Conservation (phyloP, 2,329 filamentous ascomycete genomes). For the Aspergillus luchuensis region DNA sequence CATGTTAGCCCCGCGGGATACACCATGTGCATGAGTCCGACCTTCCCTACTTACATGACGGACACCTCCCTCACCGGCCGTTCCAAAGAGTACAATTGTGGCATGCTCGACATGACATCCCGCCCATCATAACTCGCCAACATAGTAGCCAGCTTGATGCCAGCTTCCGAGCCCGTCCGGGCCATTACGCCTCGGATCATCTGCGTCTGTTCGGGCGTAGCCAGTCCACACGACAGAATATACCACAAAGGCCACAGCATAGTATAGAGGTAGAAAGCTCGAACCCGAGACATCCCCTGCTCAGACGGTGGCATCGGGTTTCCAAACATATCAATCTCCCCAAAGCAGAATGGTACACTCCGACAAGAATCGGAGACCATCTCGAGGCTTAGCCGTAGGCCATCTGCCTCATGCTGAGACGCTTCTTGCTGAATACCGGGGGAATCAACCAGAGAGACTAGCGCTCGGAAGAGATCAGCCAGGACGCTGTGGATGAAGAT, state of each 20-base stretch:
- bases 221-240: conserved; percentile 35
- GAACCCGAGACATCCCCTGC: conserved; percentile 24
- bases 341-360: conserved; percentile 38
- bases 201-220: conserved; percentile 32
- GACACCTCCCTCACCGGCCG: neutral
- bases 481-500: conserved; percentile 37
- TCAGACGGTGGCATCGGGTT: conserved; percentile 23
- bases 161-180: conserved; percentile 34
- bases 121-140: conserved; percentile 23
- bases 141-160: conserved; percentile 38
- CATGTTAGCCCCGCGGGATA: too few relatives aligned
- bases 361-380: conserved; percentile 39
- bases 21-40: neutral
- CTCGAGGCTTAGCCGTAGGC: conserved; percentile 31
- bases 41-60: neutral
- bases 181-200: conserved; percentile 32
- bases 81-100: neutral
- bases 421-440: conserved; percentile 10
- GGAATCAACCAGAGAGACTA: conserved; percentile 18
- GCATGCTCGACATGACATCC: neutral
- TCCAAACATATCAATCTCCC: conserved; percentile 36
- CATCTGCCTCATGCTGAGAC: conserved; percentile 4
- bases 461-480: conserved; percentile 26
- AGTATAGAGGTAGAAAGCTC: conserved; percentile 35
- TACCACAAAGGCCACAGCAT: conserved; percentile 45